Conservation (phyloP, 208 protist species). For the Leishmania mexicana region DNA sequence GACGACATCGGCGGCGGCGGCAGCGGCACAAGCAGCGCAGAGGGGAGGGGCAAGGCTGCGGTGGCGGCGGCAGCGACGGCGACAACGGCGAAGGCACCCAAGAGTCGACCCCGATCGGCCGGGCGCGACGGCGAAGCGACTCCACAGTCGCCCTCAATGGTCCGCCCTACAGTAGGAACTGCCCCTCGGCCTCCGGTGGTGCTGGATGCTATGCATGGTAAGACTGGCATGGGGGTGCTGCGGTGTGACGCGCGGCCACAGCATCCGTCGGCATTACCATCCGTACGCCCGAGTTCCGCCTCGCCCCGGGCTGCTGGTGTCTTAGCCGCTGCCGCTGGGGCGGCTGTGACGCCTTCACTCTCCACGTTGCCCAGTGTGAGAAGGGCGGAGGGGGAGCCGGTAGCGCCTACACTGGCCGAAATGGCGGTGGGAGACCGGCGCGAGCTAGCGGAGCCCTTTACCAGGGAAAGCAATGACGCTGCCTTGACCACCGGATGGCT, state of each 20-base stretch:
- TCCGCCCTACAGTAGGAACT: background rate
- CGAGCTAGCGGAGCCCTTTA: slow-evolving; percentile 22
- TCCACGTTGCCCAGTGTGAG: background rate
- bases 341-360: background rate
- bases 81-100: background rate
- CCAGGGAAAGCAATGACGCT: slow-evolving; percentile 37
- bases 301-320: background rate
- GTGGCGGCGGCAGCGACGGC: background rate
- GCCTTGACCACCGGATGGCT: slow-evolving; percentile 75
- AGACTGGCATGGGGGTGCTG: slow-evolving; percentile 10
- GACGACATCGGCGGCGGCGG: slow-evolving; percentile 1
- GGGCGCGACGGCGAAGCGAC: background rate
- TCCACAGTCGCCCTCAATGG: background rate
- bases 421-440: background rate
- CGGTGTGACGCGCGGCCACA: background rate
- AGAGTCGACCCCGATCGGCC: background rate
- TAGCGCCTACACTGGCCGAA: background rate
- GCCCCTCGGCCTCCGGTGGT: background rate
- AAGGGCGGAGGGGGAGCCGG: background rate
- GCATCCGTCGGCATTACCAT: background rate
- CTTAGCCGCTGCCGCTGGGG: background rate
- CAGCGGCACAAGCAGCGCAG: background rate
- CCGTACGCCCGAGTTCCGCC: background rate
- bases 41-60: background rate
- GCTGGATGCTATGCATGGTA: background rate